Base-by-base conservation (phyloP, 805 yeast genomes). In the Candida dendrica region DNA sequence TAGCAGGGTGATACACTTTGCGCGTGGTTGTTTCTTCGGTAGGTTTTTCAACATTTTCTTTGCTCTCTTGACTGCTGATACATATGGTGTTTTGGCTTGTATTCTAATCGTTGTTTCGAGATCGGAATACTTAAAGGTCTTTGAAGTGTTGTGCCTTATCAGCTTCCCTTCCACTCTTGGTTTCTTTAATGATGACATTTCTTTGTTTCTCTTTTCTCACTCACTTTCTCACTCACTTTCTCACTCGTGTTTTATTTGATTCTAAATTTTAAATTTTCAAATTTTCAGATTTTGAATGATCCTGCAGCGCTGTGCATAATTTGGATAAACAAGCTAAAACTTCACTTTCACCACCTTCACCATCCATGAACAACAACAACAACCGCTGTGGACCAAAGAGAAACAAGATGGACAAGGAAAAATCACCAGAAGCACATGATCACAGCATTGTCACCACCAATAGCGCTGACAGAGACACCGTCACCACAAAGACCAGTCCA, bases 1-100 rank as follows among this genome's bases (percentile, higher is more conserved):
- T 42, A 75, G 61, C 3, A 89, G 71, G 0, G 72, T 66, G 7
- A 87, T 68, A 53, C 66, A 75, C 22, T 64, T 53, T 1, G 65
- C 64, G 16, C 59, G 62, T n/a, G 65, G 63, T 11, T 66, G 67
- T 32, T 65, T 68, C 42, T 69, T 69, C 43, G 68, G 64, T 47
- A 77, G 67, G 37, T 68, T 70, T 5, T 58, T 63, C 18, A 87
- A 57, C 40, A 70, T 64, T 53, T 77, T 78, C 34, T 69, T 69
- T 2, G 81, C 72, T 40, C 84, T 69, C 53, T 87, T 87, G 34
- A 87, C 53, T 0, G 84, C 88, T 10, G 91, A 75, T 11, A 86
- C 69, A 51, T 70, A 84, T 3, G 95, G 93, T 3, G 95, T 83
- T 2, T 61, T 58, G 1, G 81, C 60, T 48, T 84, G 83, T 31